Percentiles rank a stretch among this genome's conserved stretches.
Evolutionary conservation across 768 basidiomycete species (phyloP).

Genomic region (Cyathus striatus): DNA sequence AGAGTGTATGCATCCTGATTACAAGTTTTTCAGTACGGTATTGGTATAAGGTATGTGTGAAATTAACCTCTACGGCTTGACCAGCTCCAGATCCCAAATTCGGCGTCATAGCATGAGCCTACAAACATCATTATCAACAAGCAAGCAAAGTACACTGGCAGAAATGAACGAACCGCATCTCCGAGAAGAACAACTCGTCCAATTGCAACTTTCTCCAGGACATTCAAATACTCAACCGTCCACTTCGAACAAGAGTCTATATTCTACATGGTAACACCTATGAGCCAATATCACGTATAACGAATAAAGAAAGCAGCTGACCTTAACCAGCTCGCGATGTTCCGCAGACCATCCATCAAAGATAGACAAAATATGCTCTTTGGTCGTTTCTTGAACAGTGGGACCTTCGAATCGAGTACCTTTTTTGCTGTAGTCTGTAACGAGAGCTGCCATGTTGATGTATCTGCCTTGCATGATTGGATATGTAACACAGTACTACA

Average conservation of each 20-base stretch:
- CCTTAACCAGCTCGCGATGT: background rate
- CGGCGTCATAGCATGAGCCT: slow-evolving; percentile 22
- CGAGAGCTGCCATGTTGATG: background rate
- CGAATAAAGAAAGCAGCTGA: background rate
- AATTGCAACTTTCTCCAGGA: background rate
- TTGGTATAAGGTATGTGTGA: slow-evolving; percentile 4
- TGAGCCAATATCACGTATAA: background rate
- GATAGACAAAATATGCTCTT: background rate
- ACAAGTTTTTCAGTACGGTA: background rate
- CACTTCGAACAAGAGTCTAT: background rate
- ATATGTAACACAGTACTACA: background rate
- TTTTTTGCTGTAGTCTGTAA: background rate
- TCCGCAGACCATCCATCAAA: background rate
- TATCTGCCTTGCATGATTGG: background rate
- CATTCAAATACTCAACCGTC: background rate
- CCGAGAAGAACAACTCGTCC: background rate
- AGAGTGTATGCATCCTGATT: slow-evolving; percentile 39
- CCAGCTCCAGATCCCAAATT: slow-evolving; percentile 18
- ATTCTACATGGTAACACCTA: background rate
- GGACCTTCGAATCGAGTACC: background rate
- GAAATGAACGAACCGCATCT: background rate
- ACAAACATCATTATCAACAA: background rate
- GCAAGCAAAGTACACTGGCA: background rate
- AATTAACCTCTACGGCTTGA: slow-evolving; percentile 20
- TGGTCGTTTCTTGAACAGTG: background rate